phyloP scores from a whole-genome alignment of 73 alveolate genomes.

The Paramecium biaurelia region DNA sequence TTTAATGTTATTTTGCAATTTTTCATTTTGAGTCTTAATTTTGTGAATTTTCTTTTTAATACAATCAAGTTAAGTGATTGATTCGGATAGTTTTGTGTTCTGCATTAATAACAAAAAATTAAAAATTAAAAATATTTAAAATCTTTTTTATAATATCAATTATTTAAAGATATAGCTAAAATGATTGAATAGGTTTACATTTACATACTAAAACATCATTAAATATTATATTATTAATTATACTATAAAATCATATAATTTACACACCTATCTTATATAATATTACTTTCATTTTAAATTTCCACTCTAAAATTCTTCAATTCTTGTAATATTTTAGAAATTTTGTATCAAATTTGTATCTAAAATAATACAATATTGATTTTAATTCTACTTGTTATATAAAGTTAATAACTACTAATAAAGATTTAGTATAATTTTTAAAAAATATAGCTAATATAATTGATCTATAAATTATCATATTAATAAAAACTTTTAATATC shows the following conservation, averaged over 20 bases:
- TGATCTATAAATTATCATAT: background rate
- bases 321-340: background rate
- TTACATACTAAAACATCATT: background rate
- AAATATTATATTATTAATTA: background rate
- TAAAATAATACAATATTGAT: background rate
- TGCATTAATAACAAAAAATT: slow-evolving; percentile 15
- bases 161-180: slow-evolving; percentile 15
- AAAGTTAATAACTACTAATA: background rate
- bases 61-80: slow-evolving; percentile 20
- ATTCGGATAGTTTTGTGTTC: slow-evolving; percentile 17
- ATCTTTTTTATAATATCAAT: background rate
- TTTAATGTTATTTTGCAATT: slow-evolving; percentile 27
- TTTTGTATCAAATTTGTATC: background rate
- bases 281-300: background rate
- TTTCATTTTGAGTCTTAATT: slow-evolving; percentile 32
- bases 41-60: slow-evolving; percentile 57
- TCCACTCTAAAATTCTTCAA: background rate
- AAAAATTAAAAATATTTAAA: slow-evolving; percentile 17
- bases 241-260: background rate
- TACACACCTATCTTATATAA: background rate
- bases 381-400: too few species aligned
- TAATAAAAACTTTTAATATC: too few species aligned
- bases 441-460: too few species aligned
- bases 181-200: background rate
- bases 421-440: background rate